These are phyloP conservation scores for Conticribra guillardii DNA, from an alignment of 108 stramenopile genomes.

Conservation along the genomic window DNA sequence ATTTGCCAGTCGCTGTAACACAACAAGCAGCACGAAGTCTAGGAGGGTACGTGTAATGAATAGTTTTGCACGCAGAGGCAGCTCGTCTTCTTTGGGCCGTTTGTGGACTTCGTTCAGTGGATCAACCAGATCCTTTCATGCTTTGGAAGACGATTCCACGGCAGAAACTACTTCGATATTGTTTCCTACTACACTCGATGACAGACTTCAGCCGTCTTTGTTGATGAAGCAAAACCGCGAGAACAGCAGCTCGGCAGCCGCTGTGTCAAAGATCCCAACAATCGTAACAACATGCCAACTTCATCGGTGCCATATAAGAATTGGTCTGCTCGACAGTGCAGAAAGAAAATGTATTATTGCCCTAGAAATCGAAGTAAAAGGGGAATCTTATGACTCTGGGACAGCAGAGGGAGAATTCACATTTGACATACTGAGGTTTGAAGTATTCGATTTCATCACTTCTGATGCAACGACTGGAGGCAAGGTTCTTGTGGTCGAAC, in stretches of 20 bases:
- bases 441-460: slow-evolving; percentile 47
- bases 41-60: background rate
- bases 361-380: slow-evolving; percentile 38
- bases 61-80: slow-evolving; percentile 1
- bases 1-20: slow-evolving; percentile 19
- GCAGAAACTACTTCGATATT: background rate
- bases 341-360: slow-evolving; percentile 32
- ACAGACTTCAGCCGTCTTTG: background rate
- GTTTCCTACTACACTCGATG: slow-evolving; percentile 11
- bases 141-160: slow-evolving; percentile 10
- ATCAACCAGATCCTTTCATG: slow-evolving; percentile 17
- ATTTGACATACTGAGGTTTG: slow-evolving; percentile 65
- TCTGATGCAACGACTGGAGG: slow-evolving; percentile 4
- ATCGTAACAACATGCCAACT: slow-evolving; percentile 18
- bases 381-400: slow-evolving; percentile 58
- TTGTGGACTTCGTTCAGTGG: slow-evolving; percentile 27
- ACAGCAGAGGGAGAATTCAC: slow-evolving; percentile 60
- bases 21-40: background rate
- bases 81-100: slow-evolving; percentile 24
- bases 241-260: background rate
- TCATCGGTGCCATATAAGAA: slow-evolving; percentile 10
- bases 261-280: background rate
- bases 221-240: background rate
- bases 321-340: slow-evolving; percentile 18
- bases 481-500: slow-evolving; percentile 40